Evolutionary conservation across 2,329 filamentous ascomycete species (phyloP).

Genomic region (Orbilia quercus): DNA sequence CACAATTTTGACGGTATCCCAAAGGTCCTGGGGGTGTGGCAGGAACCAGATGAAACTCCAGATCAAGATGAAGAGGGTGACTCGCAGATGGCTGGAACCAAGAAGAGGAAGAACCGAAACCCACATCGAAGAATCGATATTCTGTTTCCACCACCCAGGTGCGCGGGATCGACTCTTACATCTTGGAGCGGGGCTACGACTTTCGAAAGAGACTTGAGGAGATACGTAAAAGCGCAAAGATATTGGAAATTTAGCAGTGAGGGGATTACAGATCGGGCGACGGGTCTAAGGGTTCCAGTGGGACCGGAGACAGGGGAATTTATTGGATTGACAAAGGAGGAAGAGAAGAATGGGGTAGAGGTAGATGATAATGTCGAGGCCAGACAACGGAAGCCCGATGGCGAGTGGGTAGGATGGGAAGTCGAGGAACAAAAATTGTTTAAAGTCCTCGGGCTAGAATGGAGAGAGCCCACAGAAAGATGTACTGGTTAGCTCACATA

Average conservation of each 20-base stretch:
- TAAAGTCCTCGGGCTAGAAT: slow-evolving; percentile 38
- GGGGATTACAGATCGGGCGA: slow-evolving; percentile 76
- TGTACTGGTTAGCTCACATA: slow-evolving; percentile 30
- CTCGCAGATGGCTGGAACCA: slow-evolving; percentile 57
- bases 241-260: slow-evolving; percentile 91
- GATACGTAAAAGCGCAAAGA: slow-evolving; percentile 78
- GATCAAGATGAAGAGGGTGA: slow-evolving; percentile 62
- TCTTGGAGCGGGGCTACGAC: slow-evolving; percentile 92
- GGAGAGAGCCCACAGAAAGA: slow-evolving; percentile 41
- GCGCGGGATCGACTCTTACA: slow-evolving; percentile 84
- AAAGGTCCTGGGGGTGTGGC: slow-evolving; percentile 93
- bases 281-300: slow-evolving; percentile 72
- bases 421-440: slow-evolving; percentile 52
- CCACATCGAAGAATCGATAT: slow-evolving; percentile 89
- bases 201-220: slow-evolving; percentile 84
- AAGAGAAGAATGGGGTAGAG: slow-evolving; percentile 71
- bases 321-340: slow-evolving; percentile 62
- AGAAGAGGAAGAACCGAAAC: slow-evolving; percentile 72
- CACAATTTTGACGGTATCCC: slow-evolving; percentile 85
- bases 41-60: slow-evolving; percentile 71
- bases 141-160: slow-evolving; percentile 88
- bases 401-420: slow-evolving; percentile 53
- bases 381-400: slow-evolving; percentile 64
- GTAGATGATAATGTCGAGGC: slow-evolving; percentile 73
- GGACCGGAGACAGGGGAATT: slow-evolving; percentile 60